These are phyloP conservation scores for Gliomastix tumulicola DNA, from an alignment of 2,329 filamentous ascomycete genomes.

Conservation along the genomic window DNA sequence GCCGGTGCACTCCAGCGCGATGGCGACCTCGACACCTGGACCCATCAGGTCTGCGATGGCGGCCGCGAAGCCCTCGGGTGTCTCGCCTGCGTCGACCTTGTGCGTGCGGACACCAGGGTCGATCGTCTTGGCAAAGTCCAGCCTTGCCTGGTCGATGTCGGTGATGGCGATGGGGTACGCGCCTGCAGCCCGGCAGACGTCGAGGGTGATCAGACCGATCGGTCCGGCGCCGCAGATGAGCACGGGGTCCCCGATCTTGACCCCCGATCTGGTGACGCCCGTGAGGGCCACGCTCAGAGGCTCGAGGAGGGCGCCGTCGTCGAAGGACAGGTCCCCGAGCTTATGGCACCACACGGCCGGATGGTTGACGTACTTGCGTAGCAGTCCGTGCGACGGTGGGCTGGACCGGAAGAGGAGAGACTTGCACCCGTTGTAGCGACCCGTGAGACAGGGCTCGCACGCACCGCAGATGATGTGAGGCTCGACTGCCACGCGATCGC, in stretches of 20 bases:
- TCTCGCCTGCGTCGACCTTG: background rate
- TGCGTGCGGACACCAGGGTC: constrained; percentile 4
- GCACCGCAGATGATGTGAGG: constrained; percentile 53
- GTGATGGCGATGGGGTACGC: constrained; percentile 59
- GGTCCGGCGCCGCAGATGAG: constrained; percentile 57
- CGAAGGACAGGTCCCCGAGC: constrained; percentile 47
- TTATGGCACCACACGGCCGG: constrained; percentile 50
- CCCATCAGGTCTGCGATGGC: constrained; percentile 35
- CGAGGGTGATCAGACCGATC: constrained; percentile 54
- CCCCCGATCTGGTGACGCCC: constrained; percentile 43
- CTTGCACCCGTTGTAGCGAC: constrained; percentile 54
- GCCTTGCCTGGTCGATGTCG: constrained; percentile 39
- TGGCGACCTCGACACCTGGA: constrained; percentile 50
- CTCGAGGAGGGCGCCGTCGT: constrained; percentile 56
- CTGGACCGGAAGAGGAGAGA: constrained; percentile 51
- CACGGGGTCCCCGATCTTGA: constrained; percentile 46
- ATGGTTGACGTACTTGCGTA: constrained; percentile 51
- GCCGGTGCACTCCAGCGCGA: constrained; percentile 59
- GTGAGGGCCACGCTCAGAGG: constrained; percentile 57
- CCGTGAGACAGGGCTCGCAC: constrained; percentile 49
- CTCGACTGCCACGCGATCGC: constrained; percentile 58
- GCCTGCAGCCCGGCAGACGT: constrained; percentile 52
- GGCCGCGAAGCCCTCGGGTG: constrained; percentile 1
- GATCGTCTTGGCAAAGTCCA: constrained; percentile 3
- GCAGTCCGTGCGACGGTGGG: constrained; percentile 48